Evolutionary conservation across 1,284 basidiomycete genomes (phyloP).

Genomic region (Sporisorium scitamineum): DNA sequence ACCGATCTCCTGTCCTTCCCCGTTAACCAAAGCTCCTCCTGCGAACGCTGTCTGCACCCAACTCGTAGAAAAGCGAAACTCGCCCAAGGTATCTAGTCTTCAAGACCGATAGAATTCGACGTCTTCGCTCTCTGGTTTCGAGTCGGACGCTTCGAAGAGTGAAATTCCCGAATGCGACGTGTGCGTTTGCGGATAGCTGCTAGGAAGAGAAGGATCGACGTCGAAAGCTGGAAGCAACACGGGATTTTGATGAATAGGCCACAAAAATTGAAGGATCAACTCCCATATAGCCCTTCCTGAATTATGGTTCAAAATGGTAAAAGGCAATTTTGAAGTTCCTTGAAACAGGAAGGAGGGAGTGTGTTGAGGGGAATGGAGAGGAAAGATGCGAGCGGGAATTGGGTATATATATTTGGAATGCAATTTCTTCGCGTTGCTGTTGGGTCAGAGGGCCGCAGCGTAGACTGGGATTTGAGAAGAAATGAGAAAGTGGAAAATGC

Average conservation of each 20-base stretch:
- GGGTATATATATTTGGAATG: slow-evolving; percentile 25
- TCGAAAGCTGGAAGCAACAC: slow-evolving; percentile 27
- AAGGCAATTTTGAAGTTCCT: slow-evolving; percentile 59
- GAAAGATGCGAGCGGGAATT: not conserved
- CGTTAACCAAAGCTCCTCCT: not conserved
- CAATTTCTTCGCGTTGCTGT: slow-evolving; percentile 10
- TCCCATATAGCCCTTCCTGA: slow-evolving; percentile 52
- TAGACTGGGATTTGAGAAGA: not conserved
- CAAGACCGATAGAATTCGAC: slow-evolving; percentile 9
- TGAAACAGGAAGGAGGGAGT: slow-evolving; percentile 58
- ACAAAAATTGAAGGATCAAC: slow-evolving; percentile 54
- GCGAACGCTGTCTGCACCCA: not conserved
- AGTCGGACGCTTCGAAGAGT: not conserved
- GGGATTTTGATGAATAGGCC: slow-evolving; percentile 24
- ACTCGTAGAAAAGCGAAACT: not conserved
- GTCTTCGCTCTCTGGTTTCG: not conserved
- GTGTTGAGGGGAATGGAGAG: slow-evolving; percentile 9
- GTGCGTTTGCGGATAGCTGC: not conserved
- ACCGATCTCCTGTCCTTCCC: slow-evolving; percentile 10
- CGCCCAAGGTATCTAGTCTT: slow-evolving; percentile 19
- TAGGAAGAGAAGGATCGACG: not conserved
- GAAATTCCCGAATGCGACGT: not conserved
- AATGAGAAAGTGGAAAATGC: not conserved
- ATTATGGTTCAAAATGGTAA: slow-evolving; percentile 63
- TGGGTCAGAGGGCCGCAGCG: not conserved